Conservation (phyloP, 148 eudicot genomes). For the Simmondsia chinensis region DNA sequence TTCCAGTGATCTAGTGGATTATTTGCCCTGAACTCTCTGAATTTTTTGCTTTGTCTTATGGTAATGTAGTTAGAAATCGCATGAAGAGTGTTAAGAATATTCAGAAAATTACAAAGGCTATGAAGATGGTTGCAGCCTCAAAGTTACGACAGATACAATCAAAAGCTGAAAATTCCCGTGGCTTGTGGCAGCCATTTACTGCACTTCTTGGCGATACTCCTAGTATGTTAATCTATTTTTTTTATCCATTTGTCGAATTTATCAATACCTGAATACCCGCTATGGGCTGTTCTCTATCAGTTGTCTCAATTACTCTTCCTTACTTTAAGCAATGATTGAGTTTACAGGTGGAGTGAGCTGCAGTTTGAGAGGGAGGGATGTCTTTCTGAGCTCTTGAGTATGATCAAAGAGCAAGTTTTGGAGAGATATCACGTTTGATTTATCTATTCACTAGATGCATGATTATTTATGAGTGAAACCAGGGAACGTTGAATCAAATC, state of each 20-base stretch:
- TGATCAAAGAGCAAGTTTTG: no score
- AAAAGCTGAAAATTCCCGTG: slow-evolving; percentile 94
- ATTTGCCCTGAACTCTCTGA: background rate
- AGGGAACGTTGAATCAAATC: no score
- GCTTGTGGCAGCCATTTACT: slow-evolving; percentile 98
- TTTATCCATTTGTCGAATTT: background rate
- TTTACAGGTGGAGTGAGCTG: no score
- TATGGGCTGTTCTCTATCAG: no score
- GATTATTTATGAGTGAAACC: no score
- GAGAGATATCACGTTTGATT: no score
- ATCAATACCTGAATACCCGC: background rate
- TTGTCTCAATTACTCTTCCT: no score
- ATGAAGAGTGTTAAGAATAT: slow-evolving; percentile 98
- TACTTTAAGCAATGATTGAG: no score
- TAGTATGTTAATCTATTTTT: slow-evolving; percentile 48
- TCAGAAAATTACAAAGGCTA: slow-evolving; percentile 98
- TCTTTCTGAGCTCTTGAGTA: no score
- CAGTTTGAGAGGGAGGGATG: no score
- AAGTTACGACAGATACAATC: slow-evolving; percentile 86
- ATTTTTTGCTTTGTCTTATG: background rate
- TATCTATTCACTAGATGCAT: no score
- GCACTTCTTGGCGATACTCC: slow-evolving; percentile 97
- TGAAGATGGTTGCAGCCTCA: slow-evolving; percentile 99
- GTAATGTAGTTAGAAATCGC: slow-evolving; percentile 69
- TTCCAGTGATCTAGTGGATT: background rate